Conservation (phyloP, 139 green algal genomes). For the Pleodorina starrii region DNA sequence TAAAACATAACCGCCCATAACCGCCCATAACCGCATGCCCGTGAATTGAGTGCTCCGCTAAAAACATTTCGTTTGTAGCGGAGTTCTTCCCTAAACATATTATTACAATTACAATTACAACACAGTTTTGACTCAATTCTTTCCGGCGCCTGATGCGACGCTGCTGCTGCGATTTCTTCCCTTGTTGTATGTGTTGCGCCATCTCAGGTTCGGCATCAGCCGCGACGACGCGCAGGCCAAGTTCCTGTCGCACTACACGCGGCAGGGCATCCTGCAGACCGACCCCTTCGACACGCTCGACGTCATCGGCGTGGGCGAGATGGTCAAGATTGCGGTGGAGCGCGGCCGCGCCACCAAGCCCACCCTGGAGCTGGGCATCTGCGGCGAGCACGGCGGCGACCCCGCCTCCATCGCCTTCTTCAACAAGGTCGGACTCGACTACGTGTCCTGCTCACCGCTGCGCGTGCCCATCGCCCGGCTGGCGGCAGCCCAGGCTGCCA, state of each 20-base stretch:
- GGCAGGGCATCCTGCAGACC: constrained; percentile 59
- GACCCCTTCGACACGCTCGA: constrained; percentile 93
- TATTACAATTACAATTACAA: too few species aligned
- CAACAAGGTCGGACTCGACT: constrained; percentile 75
- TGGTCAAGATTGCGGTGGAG: constrained; percentile 82
- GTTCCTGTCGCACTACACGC: constrained; percentile 86
- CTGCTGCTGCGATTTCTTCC: too few species aligned
- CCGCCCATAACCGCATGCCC: too few species aligned
- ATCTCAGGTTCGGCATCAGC: constrained; percentile 83
- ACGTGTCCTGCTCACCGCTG: constrained; percentile 89
- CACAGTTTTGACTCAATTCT: too few species aligned
- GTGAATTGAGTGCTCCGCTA: too few species aligned
- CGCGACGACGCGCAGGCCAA: constrained; percentile 88
- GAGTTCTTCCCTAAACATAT: too few species aligned
- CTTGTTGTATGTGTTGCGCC: too few species aligned
- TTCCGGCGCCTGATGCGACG: too few species aligned
- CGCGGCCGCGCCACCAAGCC: constrained; percentile 73
- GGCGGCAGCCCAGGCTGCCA: constrained; percentile 84
- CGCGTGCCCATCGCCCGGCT: constrained; percentile 90
- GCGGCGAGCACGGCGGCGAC: constrained; percentile 91
- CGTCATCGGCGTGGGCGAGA: constrained; percentile 82
- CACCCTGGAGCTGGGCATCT: constrained; percentile 86
- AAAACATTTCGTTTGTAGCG: too few species aligned
- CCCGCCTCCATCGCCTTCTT: constrained; percentile 86
- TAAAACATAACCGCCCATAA: too few species aligned